These are phyloP conservation scores for Dactylellina haptotyla DNA, from an alignment of 2,329 filamentous ascomycete species.

Conservation along the genomic window DNA sequence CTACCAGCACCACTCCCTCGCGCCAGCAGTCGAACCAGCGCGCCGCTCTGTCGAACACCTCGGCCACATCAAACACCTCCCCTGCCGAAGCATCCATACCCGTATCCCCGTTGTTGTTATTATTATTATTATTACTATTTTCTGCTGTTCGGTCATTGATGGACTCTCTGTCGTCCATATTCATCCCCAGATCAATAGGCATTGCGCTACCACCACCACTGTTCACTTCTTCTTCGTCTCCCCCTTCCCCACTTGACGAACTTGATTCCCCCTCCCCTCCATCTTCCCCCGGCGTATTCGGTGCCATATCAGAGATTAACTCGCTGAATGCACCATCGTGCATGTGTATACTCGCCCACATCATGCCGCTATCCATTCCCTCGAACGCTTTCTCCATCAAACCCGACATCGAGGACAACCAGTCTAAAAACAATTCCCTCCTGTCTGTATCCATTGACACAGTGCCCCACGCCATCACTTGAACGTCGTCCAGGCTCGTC, in stretches of 20 bases:
- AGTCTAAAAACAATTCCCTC: background rate
- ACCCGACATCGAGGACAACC: background rate
- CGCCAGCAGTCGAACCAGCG: conserved; percentile 34
- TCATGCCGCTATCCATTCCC: background rate
- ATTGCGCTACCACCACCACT: background rate
- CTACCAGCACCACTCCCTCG: background rate
- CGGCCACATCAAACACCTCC: background rate
- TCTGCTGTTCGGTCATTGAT: background rate
- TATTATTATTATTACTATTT: background rate
- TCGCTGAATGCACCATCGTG: background rate
- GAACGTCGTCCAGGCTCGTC: background rate
- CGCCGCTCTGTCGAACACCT: conserved; percentile 1
- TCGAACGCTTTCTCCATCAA: background rate
- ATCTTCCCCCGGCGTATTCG: background rate
- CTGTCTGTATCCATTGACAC: conserved; percentile 5
- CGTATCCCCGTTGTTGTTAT: background rate
- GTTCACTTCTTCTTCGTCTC: background rate
- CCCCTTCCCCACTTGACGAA: background rate
- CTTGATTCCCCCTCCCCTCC: background rate
- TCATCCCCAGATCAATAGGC: background rate
- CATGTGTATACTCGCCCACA: background rate
- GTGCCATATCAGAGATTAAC: conserved; percentile 1
- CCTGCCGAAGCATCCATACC: background rate
- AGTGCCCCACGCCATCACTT: background rate
- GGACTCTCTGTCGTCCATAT: background rate